Percentiles rank a stretch among this genome's conserved stretches.
These are phyloP conservation scores for Fistulina hepatica DNA, from an alignment of 1,284 basidiomycete species.

Conservation along the genomic window DNA sequence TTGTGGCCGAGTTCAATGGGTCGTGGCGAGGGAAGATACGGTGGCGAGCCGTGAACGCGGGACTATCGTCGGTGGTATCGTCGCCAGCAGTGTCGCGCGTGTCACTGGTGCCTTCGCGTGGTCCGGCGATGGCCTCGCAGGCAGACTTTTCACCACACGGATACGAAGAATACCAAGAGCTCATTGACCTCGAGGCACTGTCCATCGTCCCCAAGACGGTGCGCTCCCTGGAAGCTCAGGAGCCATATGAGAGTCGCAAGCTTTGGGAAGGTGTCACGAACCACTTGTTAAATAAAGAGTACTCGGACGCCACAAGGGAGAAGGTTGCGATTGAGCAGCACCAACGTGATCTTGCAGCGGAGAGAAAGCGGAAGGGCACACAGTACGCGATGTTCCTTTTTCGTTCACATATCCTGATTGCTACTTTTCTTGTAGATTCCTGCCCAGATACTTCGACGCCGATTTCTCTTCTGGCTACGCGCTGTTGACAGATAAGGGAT, in stretches of 20 bases:
- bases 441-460: conserved; percentile 71
- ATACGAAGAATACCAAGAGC: conserved; percentile 48
- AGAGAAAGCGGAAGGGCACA: conserved; percentile 68
- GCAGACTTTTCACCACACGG: conserved; percentile 20
- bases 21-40: conserved; percentile 79
- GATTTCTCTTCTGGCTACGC: conserved; percentile 69
- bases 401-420: conserved; percentile 1
- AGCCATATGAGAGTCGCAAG: conserved; percentile 73
- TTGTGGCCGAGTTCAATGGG: conserved; percentile 81
- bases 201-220: conserved; percentile 77
- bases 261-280: conserved; percentile 85
- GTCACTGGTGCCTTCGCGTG: conserved; percentile 23
- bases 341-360: conserved; percentile 78
- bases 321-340: conserved; percentile 85
- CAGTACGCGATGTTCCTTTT: conserved; percentile 44
- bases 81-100: conserved; percentile 32
- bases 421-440: conserved; percentile 44
- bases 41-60: conserved; percentile 63
- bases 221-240: conserved; percentile 72
- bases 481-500: conserved; percentile 59
- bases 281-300: conserved; percentile 76
- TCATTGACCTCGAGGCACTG: conserved; percentile 73
- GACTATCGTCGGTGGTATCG: conserved; percentile 30
- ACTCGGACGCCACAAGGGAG: conserved; percentile 75
- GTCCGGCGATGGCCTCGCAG: conserved; percentile 22